Base-by-base conservation (phyloP, 2,329 filamentous ascomycete genomes). In the Nemania sp. region DNA sequence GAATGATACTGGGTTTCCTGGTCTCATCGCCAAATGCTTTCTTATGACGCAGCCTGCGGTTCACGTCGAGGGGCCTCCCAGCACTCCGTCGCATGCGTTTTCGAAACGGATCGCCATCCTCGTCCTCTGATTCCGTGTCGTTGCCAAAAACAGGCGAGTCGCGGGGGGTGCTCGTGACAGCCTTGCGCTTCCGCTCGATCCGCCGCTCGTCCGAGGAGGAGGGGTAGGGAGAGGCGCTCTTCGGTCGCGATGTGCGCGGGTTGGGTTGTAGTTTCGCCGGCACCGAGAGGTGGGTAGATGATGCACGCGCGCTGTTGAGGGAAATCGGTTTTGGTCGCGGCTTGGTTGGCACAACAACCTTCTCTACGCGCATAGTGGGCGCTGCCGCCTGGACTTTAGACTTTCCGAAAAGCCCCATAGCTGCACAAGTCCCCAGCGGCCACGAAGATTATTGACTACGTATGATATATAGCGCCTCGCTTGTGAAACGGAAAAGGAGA, bases 321-420 rank as follows among this genome's bases (percentile, higher is more conserved):
- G 64, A 52, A 9, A 57, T 59, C 6, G 60, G 57, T 42, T 34
- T 59, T 11, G 70, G 64, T 44, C 67, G 61, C 14, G 64, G 57
- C 51, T 66, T 65, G 26, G 68, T 54, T 36, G 70, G 74, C 64
- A 81, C 72, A 48, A 74, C 70, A 52, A 81, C 77, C 60, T 77
- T 78, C 66, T 82, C 78, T 63, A 80, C 77, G 56, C 78, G 76
- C 62, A 81, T 75, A 55, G 74, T 75, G 52, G 77, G 75, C 48
- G 75, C 72, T 57, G 78, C 75, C 60, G 75, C 70, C 69, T 81
- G 80, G 70, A 80, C 76, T 65, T 80, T 82, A 58, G 72, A 68
- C 54, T 75, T 75, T 54, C 70, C 70, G 54, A 76, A 71, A 55
- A 76, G 73, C 41, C 71, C 72, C 74, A 76, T 76, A 44, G 54